Evolutionary conservation across 176 grass and related monocot species (phyloP).

Genomic region (Saccharum spontaneum): DNA sequence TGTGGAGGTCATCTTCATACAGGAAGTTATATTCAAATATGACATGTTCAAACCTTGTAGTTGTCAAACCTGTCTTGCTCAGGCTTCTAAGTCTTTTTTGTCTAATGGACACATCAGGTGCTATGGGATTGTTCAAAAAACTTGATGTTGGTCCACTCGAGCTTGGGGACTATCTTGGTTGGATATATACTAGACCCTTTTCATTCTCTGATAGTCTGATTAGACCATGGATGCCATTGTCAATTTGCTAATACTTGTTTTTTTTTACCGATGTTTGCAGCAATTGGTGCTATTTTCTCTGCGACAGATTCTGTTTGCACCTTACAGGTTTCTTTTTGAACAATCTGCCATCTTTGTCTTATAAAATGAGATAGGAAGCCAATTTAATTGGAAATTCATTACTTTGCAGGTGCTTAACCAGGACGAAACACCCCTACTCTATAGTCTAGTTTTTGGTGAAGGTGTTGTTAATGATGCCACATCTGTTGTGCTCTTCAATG

Average conservation of each 20-base stretch:
- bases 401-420: neutral
- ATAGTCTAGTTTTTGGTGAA: too few species aligned
- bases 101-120: constrained; percentile 60
- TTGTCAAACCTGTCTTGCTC: constrained; percentile 5
- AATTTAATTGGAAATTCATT: too few species aligned
- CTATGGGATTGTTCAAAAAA: constrained; percentile 70
- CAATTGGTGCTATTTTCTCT: constrained; percentile 94
- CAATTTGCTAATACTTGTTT: constrained; percentile 22
- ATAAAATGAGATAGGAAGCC: too few species aligned
- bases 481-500: neutral
- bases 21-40: constrained; percentile 20
- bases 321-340: constrained; percentile 60
- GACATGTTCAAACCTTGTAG: constrained; percentile 20
- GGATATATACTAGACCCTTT: constrained; percentile 14
- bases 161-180: constrained; percentile 94
- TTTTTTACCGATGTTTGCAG: constrained; percentile 40
- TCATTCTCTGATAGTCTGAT: neutral
- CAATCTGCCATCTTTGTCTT: too few species aligned
- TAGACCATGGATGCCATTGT: constrained; percentile 23
- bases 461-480: neutral
- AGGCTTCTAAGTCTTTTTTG: constrained; percentile 18
- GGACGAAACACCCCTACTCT: too few species aligned
- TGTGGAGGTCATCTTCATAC: constrained; percentile 23
- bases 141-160: constrained; percentile 68
- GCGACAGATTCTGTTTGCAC: constrained; percentile 99